A percentile compares a stretch with the other conserved stretches of the same genome.
phyloP scores from a whole-genome alignment of 768 basidiomycete genomes.

The Candolleomyces efflorescens region DNA sequence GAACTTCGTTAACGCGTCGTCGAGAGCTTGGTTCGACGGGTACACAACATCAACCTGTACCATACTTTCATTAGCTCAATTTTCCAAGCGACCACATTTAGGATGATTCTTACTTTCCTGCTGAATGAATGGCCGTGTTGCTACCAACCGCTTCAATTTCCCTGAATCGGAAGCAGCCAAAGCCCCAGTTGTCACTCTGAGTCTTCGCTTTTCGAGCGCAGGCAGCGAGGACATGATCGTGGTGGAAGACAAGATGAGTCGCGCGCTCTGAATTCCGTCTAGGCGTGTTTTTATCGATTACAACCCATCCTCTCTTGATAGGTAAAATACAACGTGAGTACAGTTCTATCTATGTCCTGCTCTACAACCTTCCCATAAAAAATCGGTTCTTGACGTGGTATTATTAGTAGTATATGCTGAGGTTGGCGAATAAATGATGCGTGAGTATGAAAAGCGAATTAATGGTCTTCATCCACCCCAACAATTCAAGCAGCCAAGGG shows the following conservation, averaged over 20 bases:
- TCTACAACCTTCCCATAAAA: conserved; percentile 4
- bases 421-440: not conserved
- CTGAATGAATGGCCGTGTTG: conserved; percentile 36
- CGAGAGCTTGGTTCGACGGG: conserved; percentile 37
- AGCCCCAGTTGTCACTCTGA: conserved; percentile 11
- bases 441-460: not conserved
- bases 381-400: not conserved
- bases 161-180: not conserved
- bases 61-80: not conserved
- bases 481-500: conserved; percentile 30
- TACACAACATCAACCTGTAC: conserved; percentile 60
- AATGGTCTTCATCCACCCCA: not conserved
- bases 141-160: conserved; percentile 21
- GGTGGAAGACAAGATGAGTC: not conserved
- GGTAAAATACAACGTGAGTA: conserved; percentile 12
- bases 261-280: not conserved
- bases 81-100: not conserved
- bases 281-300: not conserved
- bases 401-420: not conserved
- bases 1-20: conserved; percentile 36
- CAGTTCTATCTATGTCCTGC: conserved; percentile 9
- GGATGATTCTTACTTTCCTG: conserved; percentile 30
- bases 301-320: conserved; percentile 1
- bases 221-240: not conserved
- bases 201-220: conserved; percentile 11